Percentiles rank a stretch among this genome's conserved stretches.
Conservation (phyloP, 2,329 filamentous ascomycete species). For the Alternaria brassicicola region DNA sequence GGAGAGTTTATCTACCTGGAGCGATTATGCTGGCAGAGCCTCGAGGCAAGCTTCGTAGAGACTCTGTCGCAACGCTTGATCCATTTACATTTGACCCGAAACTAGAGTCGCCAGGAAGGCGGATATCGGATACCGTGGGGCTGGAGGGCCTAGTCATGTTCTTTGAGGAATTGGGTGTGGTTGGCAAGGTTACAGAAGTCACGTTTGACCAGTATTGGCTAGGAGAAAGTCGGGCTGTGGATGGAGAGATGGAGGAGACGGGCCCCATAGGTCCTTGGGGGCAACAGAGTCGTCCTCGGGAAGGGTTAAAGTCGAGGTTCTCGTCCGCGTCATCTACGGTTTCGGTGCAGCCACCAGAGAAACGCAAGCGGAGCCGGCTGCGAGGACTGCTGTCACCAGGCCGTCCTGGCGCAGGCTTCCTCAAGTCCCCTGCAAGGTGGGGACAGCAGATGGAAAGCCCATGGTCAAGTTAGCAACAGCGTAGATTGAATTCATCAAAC, state of each 20-base stretch:
- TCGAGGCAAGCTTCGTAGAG: slow-evolving; percentile 42
- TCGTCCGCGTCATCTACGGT: slow-evolving; percentile 31
- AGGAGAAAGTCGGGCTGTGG: slow-evolving; percentile 12
- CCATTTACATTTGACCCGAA: slow-evolving; percentile 40
- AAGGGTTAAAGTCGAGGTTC: slow-evolving; percentile 25
- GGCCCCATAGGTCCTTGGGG: slow-evolving; percentile 8
- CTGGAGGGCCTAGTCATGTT: slow-evolving; percentile 52
- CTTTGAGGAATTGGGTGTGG: slow-evolving; percentile 50
- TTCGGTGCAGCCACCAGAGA: slow-evolving; percentile 17
- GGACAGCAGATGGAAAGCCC: slow-evolving; percentile 18
- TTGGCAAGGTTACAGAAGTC: slow-evolving; percentile 33
- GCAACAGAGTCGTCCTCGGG: slow-evolving; percentile 9
- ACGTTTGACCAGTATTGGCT: slow-evolving; percentile 45
- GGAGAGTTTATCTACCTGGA: slow-evolving; percentile 49
- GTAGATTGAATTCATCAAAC: slow-evolving; percentile 21
- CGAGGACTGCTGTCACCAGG: slow-evolving; percentile 31
- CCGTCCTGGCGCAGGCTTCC: slow-evolving; percentile 24
- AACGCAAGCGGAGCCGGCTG: slow-evolving; percentile 32
- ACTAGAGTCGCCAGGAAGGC: slow-evolving; percentile 21
- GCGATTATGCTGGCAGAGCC: slow-evolving; percentile 49
- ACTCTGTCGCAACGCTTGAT: slow-evolving; percentile 50
- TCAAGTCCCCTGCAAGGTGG: slow-evolving; percentile 17
- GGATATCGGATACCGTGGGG: slow-evolving; percentile 31
- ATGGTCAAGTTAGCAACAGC: slow-evolving; percentile 16
- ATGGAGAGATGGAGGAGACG: slow-evolving; percentile 7